Evolutionary conservation across 2,329 filamentous ascomycete species (phyloP), one percentile per base, ranked within the genome.

Genomic region (Sporothrix curviconia): DNA sequence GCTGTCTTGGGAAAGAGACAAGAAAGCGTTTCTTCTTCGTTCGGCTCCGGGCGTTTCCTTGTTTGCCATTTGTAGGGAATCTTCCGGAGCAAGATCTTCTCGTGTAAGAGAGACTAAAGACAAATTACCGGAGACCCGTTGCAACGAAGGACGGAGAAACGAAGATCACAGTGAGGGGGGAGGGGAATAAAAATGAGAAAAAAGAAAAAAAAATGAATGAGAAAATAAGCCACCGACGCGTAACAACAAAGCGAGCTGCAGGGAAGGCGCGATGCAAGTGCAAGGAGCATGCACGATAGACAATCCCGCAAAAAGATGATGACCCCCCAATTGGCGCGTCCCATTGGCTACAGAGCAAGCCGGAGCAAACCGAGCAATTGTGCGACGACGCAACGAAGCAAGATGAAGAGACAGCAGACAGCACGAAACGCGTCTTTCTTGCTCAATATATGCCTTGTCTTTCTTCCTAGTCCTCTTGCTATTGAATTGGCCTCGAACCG

Each of bases 281-380:
- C 49, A 39, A 5, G 11, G 11, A 11, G 28, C 28, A 32, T 5
- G 28, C 28, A 32, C 28, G 28, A 32, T 11, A n/a, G n/a, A n/a
- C n/a, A n/a, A n/a, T n/a, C 28, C 11, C 28, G 28, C 28, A 32
- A 32, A n/a, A n/a, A n/a, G n/a, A 22, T 19, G 25, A 46, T 24
- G 32, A n/a, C 25, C 25, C 7, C 24, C 24, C 36, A 53, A 53
- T 53, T 53, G 50, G 50, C 24, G 50, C 37, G 25, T 32, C 24
- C n/a, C 7, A 53, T 53, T 53, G 50, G 50, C 37, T 22, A 25
- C 25, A 24, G 28, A 34, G 50, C 50, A 53, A 42, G 37, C 50
- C 50, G 50, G 50, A n/a, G 37, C 50, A 53, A 53, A 53, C 36
- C 50, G 50, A 53, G 28, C 36, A 53, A 53, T 53, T 53, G 49